Percentiles rank a stretch among this genome's conserved stretches.
Conservation (phyloP, 2,329 filamentous ascomycete genomes). For the Epichloe elymi region DNA sequence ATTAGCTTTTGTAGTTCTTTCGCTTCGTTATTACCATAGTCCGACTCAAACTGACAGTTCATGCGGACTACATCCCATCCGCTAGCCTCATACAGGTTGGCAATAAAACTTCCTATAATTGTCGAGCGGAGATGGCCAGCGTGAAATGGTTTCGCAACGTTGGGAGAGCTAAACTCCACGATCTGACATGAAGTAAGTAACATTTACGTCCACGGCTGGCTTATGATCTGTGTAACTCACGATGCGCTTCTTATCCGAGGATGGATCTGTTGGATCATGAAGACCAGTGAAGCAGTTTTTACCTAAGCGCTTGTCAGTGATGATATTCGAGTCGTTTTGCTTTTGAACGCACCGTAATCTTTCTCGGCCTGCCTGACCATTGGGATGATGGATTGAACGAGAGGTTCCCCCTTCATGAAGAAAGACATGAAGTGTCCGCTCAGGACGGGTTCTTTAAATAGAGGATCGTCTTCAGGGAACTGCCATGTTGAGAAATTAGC, state of each 20-base stretch:
- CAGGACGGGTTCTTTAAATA: conserved; percentile 57
- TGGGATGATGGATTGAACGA: conserved; percentile 54
- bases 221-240: conserved; percentile 3
- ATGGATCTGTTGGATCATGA: conserved; percentile 46
- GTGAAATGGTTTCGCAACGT: conserved; percentile 78
- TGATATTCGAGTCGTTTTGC: no score
- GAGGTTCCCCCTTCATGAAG: conserved; percentile 58
- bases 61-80: conserved; percentile 64
- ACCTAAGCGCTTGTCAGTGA: conserved; percentile 29
- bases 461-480: conserved; percentile 62
- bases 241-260: conserved; percentile 48
- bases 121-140: conserved; percentile 66
- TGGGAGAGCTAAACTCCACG: conserved; percentile 74
- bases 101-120: conserved; percentile 66
- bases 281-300: conserved; percentile 47
- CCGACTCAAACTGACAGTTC: conserved; percentile 33
- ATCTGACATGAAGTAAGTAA: conserved; percentile 25
- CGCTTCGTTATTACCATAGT: background rate
- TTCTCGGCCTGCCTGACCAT: conserved; percentile 49
- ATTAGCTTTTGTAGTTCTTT: background rate
- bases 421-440: conserved; percentile 62
- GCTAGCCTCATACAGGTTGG: conserved; percentile 55
- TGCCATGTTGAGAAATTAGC: conserved; percentile 15
- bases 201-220: background rate
- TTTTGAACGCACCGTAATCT: conserved; percentile 27